Evolutionary conservation across 1,139 yeast genomes (phyloP).

Genomic region (Sugiyamaella novakii): DNA sequence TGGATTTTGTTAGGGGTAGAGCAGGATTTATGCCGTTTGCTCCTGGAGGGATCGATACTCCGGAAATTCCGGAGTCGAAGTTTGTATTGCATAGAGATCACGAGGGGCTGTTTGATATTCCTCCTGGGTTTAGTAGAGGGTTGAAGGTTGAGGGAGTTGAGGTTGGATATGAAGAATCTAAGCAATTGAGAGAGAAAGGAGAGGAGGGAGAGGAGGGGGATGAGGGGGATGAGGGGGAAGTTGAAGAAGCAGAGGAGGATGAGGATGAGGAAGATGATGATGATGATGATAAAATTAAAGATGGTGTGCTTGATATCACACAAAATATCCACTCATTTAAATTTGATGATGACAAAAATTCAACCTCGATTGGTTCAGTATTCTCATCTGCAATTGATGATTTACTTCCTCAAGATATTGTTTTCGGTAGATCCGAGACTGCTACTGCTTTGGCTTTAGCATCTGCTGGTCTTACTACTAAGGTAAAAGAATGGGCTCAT

Average conservation of each 20-base stretch:
- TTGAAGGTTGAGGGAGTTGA: constrained; percentile 42
- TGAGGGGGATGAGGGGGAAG: constrained; percentile 13
- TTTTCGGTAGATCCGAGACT: constrained; percentile 46
- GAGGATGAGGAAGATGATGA: constrained; percentile 11
- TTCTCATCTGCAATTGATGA: constrained; percentile 60
- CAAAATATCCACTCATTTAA: constrained; percentile 4
- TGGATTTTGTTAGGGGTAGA: constrained; percentile 66
- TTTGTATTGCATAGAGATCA: constrained; percentile 61
- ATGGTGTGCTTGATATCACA: not conserved
- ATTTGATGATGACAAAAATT: constrained; percentile 1
- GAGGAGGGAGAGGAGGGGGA: constrained; percentile 35
- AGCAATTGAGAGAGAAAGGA: constrained; percentile 35
- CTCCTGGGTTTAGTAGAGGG: constrained; percentile 83
- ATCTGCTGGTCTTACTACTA: constrained; percentile 37
- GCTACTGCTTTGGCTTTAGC: constrained; percentile 32
- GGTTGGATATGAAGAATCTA: constrained; percentile 34
- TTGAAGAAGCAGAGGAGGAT: constrained; percentile 15
- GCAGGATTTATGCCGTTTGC: constrained; percentile 83
- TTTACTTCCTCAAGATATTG: constrained; percentile 67
- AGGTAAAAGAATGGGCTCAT: constrained; percentile 87
- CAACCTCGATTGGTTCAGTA: constrained; percentile 1
- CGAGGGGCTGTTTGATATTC: constrained; percentile 75
- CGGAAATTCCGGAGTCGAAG: constrained; percentile 40
- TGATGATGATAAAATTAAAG: constrained; percentile 11
- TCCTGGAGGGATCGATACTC: constrained; percentile 78